A percentile compares a stretch with the other conserved stretches of the same genome.
Evolutionary conservation across 2,329 filamentous ascomycete species (phyloP).

Genomic region (Calonectria leucothoes): DNA sequence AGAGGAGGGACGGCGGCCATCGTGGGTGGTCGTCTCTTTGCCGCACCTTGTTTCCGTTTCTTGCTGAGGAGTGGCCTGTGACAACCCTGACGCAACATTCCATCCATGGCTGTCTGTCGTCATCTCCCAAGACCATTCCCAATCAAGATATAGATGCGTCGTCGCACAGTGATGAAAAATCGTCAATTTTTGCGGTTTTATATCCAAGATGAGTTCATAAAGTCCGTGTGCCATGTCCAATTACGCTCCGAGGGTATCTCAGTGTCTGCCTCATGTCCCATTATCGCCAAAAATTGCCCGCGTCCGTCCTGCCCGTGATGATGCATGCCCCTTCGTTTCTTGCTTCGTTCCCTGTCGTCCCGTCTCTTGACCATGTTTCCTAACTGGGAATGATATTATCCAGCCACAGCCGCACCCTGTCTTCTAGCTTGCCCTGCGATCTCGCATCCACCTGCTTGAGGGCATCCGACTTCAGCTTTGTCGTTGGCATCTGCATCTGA

Average conservation of each 20-base stretch:
- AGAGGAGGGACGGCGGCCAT: neutral
- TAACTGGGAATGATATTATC: conserved; percentile 29
- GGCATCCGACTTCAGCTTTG: conserved; percentile 28
- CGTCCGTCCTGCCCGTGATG: conserved; percentile 14
- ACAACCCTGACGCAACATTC: conserved; percentile 12
- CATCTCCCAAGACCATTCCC: neutral
- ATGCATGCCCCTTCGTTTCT: conserved; percentile 11
- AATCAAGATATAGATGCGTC: neutral
- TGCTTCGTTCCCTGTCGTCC: too few relatives aligned
- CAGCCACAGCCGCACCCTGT: conserved; percentile 38
- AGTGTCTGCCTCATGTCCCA: conserved; percentile 13
- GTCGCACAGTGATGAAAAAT: conserved; percentile 3
- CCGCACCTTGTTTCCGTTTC: conserved; percentile 4
- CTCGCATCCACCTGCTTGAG: conserved; percentile 37
- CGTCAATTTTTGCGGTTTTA: conserved; percentile 10
- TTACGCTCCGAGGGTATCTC: conserved; percentile 22
- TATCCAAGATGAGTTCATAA: conserved; percentile 19
- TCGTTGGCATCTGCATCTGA: neutral
- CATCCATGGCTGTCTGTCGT: conserved; percentile 7
- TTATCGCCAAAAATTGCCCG: neutral
- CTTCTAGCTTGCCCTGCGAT: conserved; percentile 33
- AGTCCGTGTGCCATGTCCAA: conserved; percentile 15
- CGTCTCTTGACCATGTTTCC: conserved; percentile 5
- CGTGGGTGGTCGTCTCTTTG: neutral
- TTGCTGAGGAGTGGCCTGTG: conserved; percentile 16